Percentiles rank a stretch among this genome's conserved stretches.
Evolutionary conservation across 768 basidiomycete species (phyloP).

Genomic region (Pulveroboletus sp.): DNA sequence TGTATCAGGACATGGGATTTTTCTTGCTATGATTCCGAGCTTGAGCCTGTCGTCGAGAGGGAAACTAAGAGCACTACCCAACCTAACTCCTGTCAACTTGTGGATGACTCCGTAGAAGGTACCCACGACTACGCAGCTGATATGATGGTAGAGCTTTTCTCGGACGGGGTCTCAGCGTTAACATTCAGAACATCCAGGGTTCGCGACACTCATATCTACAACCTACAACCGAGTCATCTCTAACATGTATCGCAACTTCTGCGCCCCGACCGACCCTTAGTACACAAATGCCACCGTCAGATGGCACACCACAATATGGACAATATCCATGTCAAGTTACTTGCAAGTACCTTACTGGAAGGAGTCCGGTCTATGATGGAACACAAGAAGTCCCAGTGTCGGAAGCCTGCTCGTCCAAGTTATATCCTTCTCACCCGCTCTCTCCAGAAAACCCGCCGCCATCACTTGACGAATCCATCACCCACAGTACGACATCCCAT

Average conservation of each 20-base stretch:
- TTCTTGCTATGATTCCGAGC: conserved; percentile 17
- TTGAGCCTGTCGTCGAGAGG: conserved; percentile 8
- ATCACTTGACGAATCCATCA: neutral
- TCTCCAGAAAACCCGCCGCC: neutral
- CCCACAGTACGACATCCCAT: neutral
- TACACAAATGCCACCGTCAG: neutral
- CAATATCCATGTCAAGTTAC: neutral
- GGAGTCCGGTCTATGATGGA: neutral
- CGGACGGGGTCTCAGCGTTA: neutral
- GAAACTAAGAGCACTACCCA: neutral
- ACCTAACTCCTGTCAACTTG: neutral
- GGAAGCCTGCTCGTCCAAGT: neutral
- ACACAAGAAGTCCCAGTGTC: neutral
- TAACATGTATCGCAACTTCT: neutral
- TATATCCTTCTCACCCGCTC: neutral
- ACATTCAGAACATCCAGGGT: conserved; percentile 10
- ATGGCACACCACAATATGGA: neutral
- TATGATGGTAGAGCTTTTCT: conserved; percentile 14
- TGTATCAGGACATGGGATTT: conserved; percentile 23
- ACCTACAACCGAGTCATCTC: neutral
- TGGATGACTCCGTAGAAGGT: neutral
- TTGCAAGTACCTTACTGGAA: neutral
- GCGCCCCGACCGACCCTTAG: neutral
- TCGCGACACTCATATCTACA: neutral
- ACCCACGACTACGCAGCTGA: neutral